Percentiles rank a stretch among this genome's conserved stretches.
phyloP scores from a whole-genome alignment of 2,329 filamentous ascomycete genomes.

The Pezicula carpinea region DNA sequence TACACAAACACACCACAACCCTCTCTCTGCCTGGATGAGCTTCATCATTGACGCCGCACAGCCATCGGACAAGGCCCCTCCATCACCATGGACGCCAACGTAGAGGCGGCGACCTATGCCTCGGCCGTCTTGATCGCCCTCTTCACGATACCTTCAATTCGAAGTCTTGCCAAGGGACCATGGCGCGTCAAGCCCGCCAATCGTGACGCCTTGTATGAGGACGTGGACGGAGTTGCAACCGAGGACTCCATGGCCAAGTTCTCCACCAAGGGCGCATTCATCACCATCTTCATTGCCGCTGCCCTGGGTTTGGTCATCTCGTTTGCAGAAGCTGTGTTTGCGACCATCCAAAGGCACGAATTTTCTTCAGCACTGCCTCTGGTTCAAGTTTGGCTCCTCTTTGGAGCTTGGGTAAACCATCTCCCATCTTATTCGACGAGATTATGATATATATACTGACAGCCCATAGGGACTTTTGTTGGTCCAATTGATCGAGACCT shows the following conservation, averaged over 20 bases:
- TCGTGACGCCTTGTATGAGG: conserved; percentile 46
- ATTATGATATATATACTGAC: conserved; percentile 3
- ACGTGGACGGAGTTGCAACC: conserved; percentile 64
- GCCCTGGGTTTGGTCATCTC: conserved; percentile 48
- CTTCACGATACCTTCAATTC: conserved; percentile 16
- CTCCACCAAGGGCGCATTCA: conserved; percentile 53
- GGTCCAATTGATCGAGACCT: conserved; percentile 24
- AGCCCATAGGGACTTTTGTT: conserved; percentile 40
- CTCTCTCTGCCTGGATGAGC: no score
- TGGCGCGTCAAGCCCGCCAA: conserved; percentile 11
- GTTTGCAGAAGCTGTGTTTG: conserved; percentile 48
- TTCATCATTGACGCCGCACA: no score
- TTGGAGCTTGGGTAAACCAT: conserved; percentile 55
- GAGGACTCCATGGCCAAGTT: conserved; percentile 57
- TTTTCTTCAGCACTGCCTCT: conserved; percentile 25
- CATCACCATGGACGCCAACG: background rate
- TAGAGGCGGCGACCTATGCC: background rate
- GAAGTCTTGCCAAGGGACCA: conserved; percentile 13
- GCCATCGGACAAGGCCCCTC: no score
- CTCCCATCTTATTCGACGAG: conserved; percentile 12
- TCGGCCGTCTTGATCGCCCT: conserved; percentile 5
- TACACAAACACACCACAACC: no score
- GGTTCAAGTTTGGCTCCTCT: conserved; percentile 52
- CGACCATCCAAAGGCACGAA: conserved; percentile 35
- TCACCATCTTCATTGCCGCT: conserved; percentile 46